Evolutionary conservation across 306 rosid genomes (phyloP), one percentile per base, ranked within the genome.

Genomic region (Lagenaria siceraria): DNA sequence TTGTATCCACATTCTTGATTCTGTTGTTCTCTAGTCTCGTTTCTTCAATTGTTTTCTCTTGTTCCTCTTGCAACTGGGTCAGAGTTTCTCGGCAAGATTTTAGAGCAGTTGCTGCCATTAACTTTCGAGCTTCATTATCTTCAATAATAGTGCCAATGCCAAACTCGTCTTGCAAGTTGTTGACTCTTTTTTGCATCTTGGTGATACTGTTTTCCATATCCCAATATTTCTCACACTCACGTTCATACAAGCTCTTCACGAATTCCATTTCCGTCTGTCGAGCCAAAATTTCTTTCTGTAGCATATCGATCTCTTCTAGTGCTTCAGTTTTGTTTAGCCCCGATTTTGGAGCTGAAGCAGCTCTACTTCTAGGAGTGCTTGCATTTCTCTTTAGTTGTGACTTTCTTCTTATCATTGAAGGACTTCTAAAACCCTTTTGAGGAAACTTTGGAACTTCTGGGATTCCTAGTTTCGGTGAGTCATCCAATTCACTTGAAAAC

Each of bases 181-280:
- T 40, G 63, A 92, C 91, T 71, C 81, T 86, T 78, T 88, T 88
- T 6, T 96, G 97, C 87, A 85, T 92, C 58, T 65, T 84, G 2
- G 82, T 79, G 68, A 96, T 87, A 78, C 80, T 80, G 38, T 80
- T 78, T 79, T 96, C 98, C 49, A 96, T 88, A 29, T 88, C 92
- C 92, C 93, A 96, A 70, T 87, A 86, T 78, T 86, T 90, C 15
- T 85, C 87, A 55, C 88, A 88, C 21, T 90, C 90, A 31, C 85
- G 86, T 22, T 92, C 96, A 24, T 87, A 90, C 83, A 86, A 76
- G 82, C 93, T 85, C 86, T 90, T 88, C 6, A 89, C 97, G 77
- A 96, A 96, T 83, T 96, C 99, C 86, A 90, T 89, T 82, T 92
- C 98, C 0, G 99, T 96, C 61, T 96, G 97, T 4, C 88, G 49